Base-by-base conservation (phyloP, 768 basidiomycete species). In the Phlebiopsis gigantea region DNA sequence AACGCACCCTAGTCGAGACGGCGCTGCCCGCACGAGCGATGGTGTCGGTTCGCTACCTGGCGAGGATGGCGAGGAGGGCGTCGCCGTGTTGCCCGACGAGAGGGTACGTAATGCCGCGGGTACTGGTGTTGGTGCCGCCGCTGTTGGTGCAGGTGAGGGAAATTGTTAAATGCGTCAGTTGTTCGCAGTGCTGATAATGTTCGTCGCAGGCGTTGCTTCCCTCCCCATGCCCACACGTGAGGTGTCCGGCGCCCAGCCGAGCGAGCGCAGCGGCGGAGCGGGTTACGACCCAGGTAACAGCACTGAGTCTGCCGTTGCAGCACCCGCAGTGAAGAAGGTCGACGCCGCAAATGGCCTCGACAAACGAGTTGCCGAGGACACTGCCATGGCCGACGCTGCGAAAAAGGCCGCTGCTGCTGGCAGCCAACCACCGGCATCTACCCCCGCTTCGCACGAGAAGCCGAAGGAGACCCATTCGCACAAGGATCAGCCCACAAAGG, bases 171-270 rank as follows among this genome's bases (percentile, higher is more conserved):
- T 17, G n/a, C 12, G 15, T 28, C 29, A n/a, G 31, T 46, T 46
- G n/a, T 46, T 46, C 22, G 44, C 21, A n/a, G 44, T 39, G 8
- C 17, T 17, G 34, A 8, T 44, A 44, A 44, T n/a, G 7, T 7
- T 17, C 21, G 5, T 24, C n/a, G 7, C 25, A 47, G 25, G 46
- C 10, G 25, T 26, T 3, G 46, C 22, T 26, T 21, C 24, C 3
- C 6, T 25, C 9, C 24, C 47, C 26, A 55, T 76, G 42, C 75
- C 75, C 1, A 72, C 75, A 21, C 60, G 25, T 9, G 46, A 47
- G 25, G 17, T 25, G 15, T 9, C 46, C 4, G 46, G 46, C 46
- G 46, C 46, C 26, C 46, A 47, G 44, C 50, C 28, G 4, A 19
- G 31, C 46, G 39, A 52, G 57, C 45, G 31, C 30, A 31, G 47